Base-by-base conservation (phyloP, 495 filamentous ascomycete species). In the Podospora tetraspora region DNA sequence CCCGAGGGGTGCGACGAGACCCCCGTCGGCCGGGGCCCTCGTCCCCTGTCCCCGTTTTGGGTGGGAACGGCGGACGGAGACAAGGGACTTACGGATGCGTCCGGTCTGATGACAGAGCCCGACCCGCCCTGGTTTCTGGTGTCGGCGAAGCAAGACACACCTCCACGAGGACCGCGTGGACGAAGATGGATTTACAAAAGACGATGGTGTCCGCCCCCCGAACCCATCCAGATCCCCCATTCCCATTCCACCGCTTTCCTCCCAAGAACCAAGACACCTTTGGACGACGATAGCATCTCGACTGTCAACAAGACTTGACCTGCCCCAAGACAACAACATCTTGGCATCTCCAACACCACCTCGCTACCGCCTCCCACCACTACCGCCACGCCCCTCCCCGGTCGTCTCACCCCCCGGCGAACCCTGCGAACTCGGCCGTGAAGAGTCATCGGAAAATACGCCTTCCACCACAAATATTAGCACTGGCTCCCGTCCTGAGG, bases 381-480 rank as follows among this genome's bases (percentile, higher is more conserved):
- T 59, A 37, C 22, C 32, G 22, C 62, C 37, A 64, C 68, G 43
- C 63, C 34, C 30, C 63, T 32, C 57, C 62, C 43, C 24, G 66
- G 76, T 81, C 1, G 75, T 70, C 23, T 79, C 79, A 60, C 76
- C 79, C 67, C 60, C 64, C 57, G 64, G 68, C 57, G 69, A 64
- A 19, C 68, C 64, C 22, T 70, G 72, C 74, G 74, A 68, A 74
- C 73, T 76, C 74, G 74, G 74, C 69, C 57, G 29, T 75, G 76
- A 78, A 76, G 74, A 76, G 71, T 52, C 30, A 30, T 52, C 32
- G 60, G 68, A 67, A 70, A 71, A 69, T 68, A 70, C 66, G 66
- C 68, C 68, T 76, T 61, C 72, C 61, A 64, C 68, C 57, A 64
- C 69, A 70, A 70, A 56, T 56, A 65, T 57, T 76, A 77, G 69